Base-by-base conservation (phyloP, 768 basidiomycete genomes). In the Rhizopogon roseolus region DNA sequence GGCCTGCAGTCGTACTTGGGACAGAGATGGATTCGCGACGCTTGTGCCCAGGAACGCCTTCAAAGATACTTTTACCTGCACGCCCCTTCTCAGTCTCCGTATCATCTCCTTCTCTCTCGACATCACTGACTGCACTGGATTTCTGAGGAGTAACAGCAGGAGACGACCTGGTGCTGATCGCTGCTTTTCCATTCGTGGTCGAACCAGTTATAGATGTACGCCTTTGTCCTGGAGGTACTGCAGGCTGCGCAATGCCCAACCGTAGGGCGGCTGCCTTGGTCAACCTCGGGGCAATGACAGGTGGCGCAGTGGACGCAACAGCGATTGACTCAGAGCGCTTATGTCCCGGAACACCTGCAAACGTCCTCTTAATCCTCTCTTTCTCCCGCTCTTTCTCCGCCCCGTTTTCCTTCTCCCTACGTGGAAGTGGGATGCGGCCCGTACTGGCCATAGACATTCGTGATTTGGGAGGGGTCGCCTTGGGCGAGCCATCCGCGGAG, bases 21-120 rank as follows among this genome's bases (percentile, higher is more conserved):
- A 93, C 91, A 6, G 81, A 67, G 57, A 93, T 84, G 13, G 80
- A 81, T 64, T 90, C 88, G 27, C 86, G 73, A 52, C 90, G 76
- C 69, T 93, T 93, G 62, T 93, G 90, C 0, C 90, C 90, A 5
- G 91, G 90, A 3, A 93, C 85, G 34, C 89, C 89, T 0, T 87
- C 86, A 60, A 92, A 93, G 0, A 77, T 81, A 32, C 67, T 66
- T 66, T 76, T 78, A 39, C 64, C 68, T 55, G 62, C 62, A 11
- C 13, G 39, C 0, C 25, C 41, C 17, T 32, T 17, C 54, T 68
- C 67, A 4, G 55, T 66, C 60, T 62, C 61, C 27, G 68, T 62
- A 36, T 65, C 60, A 42, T 64, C 62, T 14, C 64, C 66, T 46
- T 69, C 64, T 2, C 67, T 64, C 39, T 64, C 68, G 4, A 28